Evolutionary conservation across 2,329 filamentous ascomycete species (phyloP).

Genomic region (Podosphaera fusca): DNA sequence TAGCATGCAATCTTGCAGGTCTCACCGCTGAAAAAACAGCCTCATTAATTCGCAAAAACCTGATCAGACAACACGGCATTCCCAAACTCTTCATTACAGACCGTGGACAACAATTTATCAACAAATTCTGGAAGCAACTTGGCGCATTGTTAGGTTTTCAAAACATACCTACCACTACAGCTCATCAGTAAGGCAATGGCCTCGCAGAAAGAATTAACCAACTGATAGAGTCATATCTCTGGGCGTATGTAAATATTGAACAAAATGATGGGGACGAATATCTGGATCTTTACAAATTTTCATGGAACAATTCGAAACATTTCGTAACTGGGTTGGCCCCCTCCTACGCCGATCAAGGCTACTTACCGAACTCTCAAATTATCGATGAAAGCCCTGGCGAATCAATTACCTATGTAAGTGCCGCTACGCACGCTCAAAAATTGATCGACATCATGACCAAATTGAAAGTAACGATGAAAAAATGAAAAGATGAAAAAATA

Average conservation of each 20-base stretch:
- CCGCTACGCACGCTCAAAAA: background rate
- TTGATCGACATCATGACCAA: background rate
- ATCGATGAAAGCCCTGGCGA: background rate
- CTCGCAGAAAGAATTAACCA: background rate
- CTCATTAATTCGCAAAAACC: background rate
- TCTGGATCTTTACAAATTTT: background rate
- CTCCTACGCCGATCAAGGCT: background rate
- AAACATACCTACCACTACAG: no score
- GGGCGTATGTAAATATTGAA: slow-evolving; percentile 3
- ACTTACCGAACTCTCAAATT: background rate
- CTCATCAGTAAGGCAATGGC: background rate
- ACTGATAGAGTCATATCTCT: slow-evolving; percentile 1
- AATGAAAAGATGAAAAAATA: no score
- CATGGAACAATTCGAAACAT: background rate
- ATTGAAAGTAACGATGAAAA: no score
- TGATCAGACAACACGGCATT: no score
- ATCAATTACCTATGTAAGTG: background rate
- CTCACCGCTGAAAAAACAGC: background rate
- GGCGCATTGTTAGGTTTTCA: no score
- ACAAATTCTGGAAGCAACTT: no score
- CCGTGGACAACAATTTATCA: no score
- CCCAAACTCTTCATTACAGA: no score
- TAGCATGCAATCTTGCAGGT: background rate
- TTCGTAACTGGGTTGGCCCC: background rate
- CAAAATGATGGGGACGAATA: background rate